phyloP scores from a whole-genome alignment of 352 stramenopile genomes.

The Globisporangium lucens region DNA sequence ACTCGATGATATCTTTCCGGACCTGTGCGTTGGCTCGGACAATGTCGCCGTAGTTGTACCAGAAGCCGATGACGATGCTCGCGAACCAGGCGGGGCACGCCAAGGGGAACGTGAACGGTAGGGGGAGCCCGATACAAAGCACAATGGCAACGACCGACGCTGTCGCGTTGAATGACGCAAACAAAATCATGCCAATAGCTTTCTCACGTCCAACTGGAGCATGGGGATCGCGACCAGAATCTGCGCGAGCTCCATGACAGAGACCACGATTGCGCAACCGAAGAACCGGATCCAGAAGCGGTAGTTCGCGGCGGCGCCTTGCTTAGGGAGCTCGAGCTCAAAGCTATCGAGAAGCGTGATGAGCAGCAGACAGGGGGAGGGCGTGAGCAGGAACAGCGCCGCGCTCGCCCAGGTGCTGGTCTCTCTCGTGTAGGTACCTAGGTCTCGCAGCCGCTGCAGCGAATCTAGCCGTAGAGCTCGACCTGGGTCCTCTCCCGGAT shows the following conservation, averaged over 20 bases:
- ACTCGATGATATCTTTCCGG: background rate
- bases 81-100: background rate
- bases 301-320: background rate
- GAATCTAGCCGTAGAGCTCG: slow-evolving; percentile 10
- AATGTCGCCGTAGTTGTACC: slow-evolving; percentile 12
- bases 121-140: slow-evolving; percentile 21
- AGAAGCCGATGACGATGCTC: slow-evolving; percentile 14
- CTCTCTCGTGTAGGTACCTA: background rate
- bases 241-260: background rate
- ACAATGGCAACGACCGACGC: background rate
- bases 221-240: background rate
- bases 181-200: background rate
- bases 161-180: background rate
- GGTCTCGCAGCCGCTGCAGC: background rate
- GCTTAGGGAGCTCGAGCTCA: background rate
- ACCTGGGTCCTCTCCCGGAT: slow-evolving; percentile 5
- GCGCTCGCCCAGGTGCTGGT: background rate
- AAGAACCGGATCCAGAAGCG: background rate
- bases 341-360: slow-evolving; percentile 5
- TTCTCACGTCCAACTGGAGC: background rate
- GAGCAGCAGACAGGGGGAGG: background rate
- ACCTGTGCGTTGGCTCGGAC: slow-evolving; percentile 8
- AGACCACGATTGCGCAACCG: background rate
- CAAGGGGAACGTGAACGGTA: slow-evolving; percentile 32
- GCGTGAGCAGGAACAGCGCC: background rate